Evolutionary conservation across 169 alveolate species (phyloP).

Genomic region (Plasmodium billcollinsi): DNA sequence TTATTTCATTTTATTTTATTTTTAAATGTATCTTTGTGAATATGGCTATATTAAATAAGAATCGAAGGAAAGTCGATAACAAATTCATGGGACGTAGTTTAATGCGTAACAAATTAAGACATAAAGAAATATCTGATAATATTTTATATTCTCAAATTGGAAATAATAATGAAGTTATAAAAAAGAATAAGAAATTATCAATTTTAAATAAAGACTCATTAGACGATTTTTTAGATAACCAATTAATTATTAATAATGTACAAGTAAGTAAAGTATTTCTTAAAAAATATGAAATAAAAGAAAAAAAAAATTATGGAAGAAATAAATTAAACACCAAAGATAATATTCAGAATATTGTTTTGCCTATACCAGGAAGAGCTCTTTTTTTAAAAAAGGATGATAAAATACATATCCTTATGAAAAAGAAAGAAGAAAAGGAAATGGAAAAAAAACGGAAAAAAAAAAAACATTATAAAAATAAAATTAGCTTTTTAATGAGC

Average conservation of each 20-base stretch:
- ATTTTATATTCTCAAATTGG: slow-evolving; percentile 60
- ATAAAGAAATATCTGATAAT: slow-evolving; percentile 49
- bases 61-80: slow-evolving; percentile 25
- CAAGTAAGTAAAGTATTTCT: slow-evolving; percentile 77
- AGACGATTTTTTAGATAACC: slow-evolving; percentile 76
- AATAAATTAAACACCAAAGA: slow-evolving; percentile 28
- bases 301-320: slow-evolving; percentile 22
- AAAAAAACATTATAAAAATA: slow-evolving; percentile 15
- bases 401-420: slow-evolving; percentile 35
- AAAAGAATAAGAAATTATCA: slow-evolving; percentile 29
- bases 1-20: background rate
- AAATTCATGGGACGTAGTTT: slow-evolving; percentile 61
- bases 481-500: slow-evolving; percentile 48
- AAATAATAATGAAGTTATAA: slow-evolving; percentile 3
- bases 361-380: slow-evolving; percentile 83
- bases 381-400: slow-evolving; percentile 77
- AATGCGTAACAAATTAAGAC: slow-evolving; percentile 42
- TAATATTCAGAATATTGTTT: slow-evolving; percentile 79
- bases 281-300: slow-evolving; percentile 79
- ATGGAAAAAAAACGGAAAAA: slow-evolving; percentile 4
- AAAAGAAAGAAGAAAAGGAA: slow-evolving; percentile 7
- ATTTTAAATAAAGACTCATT: slow-evolving; percentile 31
- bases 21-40: background rate
- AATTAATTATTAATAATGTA: slow-evolving; percentile 76
- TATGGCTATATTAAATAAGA: slow-evolving; percentile 24